Conservation (phyloP, 169 alveolate genomes). For the Plasmodium yoelii region DNA sequence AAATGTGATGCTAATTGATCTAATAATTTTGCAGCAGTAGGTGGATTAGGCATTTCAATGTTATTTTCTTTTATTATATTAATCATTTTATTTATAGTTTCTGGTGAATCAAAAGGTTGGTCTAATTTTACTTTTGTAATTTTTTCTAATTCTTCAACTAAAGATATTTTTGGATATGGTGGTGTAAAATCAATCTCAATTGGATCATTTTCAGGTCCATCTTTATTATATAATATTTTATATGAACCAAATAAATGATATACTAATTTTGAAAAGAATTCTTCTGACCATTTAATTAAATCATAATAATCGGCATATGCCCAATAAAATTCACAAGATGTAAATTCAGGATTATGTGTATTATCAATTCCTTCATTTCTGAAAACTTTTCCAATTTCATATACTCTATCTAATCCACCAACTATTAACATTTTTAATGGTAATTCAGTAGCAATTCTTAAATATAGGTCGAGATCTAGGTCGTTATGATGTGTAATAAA, state of each 20-base stretch:
- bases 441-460: slow-evolving; percentile 99
- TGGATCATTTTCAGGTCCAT: slow-evolving; percentile 93
- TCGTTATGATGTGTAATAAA: slow-evolving; percentile 98
- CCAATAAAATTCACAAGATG: slow-evolving; percentile 98
- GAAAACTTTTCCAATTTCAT: slow-evolving; percentile 99
- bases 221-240: slow-evolving; percentile 95
- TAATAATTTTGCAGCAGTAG: slow-evolving; percentile 75
- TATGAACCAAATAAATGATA: slow-evolving; percentile 93
- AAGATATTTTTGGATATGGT: slow-evolving; percentile 95
- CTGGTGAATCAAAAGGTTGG: slow-evolving; percentile 81
- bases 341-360: slow-evolving; percentile 99
- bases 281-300: slow-evolving; percentile 97
- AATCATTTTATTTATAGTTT: slow-evolving; percentile 76
- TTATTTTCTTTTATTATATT: slow-evolving; percentile 80
- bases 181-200: slow-evolving; percentile 98
- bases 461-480: slow-evolving; percentile 94
- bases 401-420: slow-evolving; percentile 98
- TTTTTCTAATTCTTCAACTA: slow-evolving; percentile 90
- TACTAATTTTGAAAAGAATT: slow-evolving; percentile 91
- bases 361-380: slow-evolving; percentile 99
- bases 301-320: slow-evolving; percentile 98
- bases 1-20: slow-evolving; percentile 90
- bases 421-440: slow-evolving; percentile 97
- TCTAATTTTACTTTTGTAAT: slow-evolving; percentile 85
- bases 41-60: slow-evolving; percentile 85